Evolutionary conservation across 495 filamentous ascomycete genomes (phyloP), one percentile per base, ranked within the genome.

Genomic region (Aspergillus bertholletiae): DNA sequence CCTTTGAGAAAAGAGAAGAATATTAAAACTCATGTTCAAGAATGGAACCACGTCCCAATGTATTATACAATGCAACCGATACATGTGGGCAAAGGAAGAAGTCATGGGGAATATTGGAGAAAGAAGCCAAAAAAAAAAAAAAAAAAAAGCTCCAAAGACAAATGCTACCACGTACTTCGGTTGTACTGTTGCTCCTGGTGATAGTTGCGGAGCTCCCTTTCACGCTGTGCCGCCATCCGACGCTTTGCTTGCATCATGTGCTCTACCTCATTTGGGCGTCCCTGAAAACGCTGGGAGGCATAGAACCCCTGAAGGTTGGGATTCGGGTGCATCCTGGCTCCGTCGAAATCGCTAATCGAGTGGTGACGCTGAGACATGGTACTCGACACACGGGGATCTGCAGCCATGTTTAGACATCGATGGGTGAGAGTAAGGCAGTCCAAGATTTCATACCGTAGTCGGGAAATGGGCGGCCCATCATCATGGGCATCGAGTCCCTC

Each of bases 101-200:
- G 56, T 53, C 49, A 59, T 49, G 63, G 72, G 69, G 68, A 70
- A 75, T 72, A 67, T 66, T 60, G 63, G 57, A 54, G 59, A 58
- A 65, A 62, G 56, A 56, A 49, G 57, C 56, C 60, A 49, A 57
- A 57, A 62, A 57, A 61, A 61, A 64, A 57, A 46, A n/a, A n/a
- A 59, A 53, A 59, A 61, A 61, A 64, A 57, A 46, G 45, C 50
- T 55, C 62, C 56, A 66, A 67, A 64, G 58, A 61, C 57, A 68
- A 60, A 76, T 64, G 69, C 75, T 81, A 75, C 74, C 76, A 82
- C 82, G 72, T 81, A 98, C 94, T 96, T 87, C 93, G 87, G 77
- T 97, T 95, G 81, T 95, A 97, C 84, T 98, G 94, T 82, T 98
- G 94, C 81, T 98, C 94, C 79, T 97, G 94, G 75, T 98, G 94